Evolutionary conservation across 768 basidiomycete genomes (phyloP), one percentile per base, ranked within the genome.

Genomic region (Crucibulum laeve): DNA sequence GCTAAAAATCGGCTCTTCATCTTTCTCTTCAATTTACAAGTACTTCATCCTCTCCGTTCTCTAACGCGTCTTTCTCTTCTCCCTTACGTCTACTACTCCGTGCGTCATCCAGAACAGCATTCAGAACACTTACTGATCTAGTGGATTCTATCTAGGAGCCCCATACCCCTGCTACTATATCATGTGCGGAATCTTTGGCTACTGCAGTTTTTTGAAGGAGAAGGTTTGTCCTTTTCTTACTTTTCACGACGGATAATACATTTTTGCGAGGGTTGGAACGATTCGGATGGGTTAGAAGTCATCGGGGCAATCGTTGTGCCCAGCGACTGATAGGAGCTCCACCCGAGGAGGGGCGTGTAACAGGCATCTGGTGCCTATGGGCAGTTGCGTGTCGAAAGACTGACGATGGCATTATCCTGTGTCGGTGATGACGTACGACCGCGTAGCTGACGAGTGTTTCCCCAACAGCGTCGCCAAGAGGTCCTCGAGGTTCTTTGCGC

Each of bases 101-200:
- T 49, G 28, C 40, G 50, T 53, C 28, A 7, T 30, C 28, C 28
- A 30, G 7, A 30, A 30, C n/a, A 30, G 28, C 8, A 7, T n/a
- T n/a, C n/a, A 30, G 28, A n/a, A n/a, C 28, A 30, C 28, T 7
- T 7, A 30, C 7, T 7, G n/a, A 7, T 30, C 8, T 7, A 7
- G 28, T 7, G 8, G n/a, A 30, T 19, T 18, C 8, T 10, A 18
- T 36, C 35, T 36, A 36, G 35, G 8, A 8, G 18, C 7, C 35
- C 8, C 8, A 10, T 36, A 30, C 28, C n/a, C 28, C n/a, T 30
- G 32, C 28, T 40, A 4, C 39, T 32, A 42, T 42, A 65, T 52
- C 45, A 91, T 91, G 90, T 93, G 90, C 69, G 94, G 94, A 68
- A 97, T 97, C 70, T 97, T 98, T 63, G 89, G 77, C 44, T 98